Evolutionary conservation across 345 rosid genomes (phyloP), one percentile per base, ranked within the genome.

Genomic region (Combretum micranthum): DNA sequence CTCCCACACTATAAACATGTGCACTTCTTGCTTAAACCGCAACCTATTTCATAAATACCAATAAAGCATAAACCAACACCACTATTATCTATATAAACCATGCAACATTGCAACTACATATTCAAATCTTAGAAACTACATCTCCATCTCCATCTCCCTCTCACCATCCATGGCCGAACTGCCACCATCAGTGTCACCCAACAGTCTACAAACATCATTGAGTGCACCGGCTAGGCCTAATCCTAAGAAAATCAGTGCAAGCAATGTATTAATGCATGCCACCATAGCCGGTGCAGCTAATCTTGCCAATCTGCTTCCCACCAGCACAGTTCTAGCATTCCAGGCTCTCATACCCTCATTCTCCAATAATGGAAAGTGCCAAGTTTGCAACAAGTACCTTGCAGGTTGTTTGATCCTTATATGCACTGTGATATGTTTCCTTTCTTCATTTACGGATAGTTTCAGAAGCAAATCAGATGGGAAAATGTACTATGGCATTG

Each of bases 361-460:
- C 75, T 69, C 93, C 25, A 77, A 73, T 60, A 56, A 69, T 1
- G 86, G 86, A 20, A 37, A 39, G 0, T 83, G 83, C 51, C 21
- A 23, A 6, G 39, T 42, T 13, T 51, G 67, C 4, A 77, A 69
- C 62, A 65, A 63, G 59, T 60, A 56, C 79, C 76, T 80, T 13
- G 68, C 85, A 4, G 17, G 60, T 15, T 17, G 60, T 20, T 17
- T 72, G n/a, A 60, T 85, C 26, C 26, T 47, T 2, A 0, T 46
- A 5, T 71, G 78, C 44, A 66, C 80, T 1, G 6, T 64, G 16
- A 42, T 62, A 2, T 73, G 88, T 56, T 74, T 78, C 48, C 45
- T 83, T 50, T 75, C 78, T 59, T 76, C 81, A 20, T 82, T 82
- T 71, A 80, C 80, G 0, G 83, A 85, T 45, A 78, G 84, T 56